A percentile compares a stretch with the other conserved stretches of the same genome.
Evolutionary conservation across 2,329 filamentous ascomycete genomes (phyloP).

Genomic region (Biscogniauxia sp.): DNA sequence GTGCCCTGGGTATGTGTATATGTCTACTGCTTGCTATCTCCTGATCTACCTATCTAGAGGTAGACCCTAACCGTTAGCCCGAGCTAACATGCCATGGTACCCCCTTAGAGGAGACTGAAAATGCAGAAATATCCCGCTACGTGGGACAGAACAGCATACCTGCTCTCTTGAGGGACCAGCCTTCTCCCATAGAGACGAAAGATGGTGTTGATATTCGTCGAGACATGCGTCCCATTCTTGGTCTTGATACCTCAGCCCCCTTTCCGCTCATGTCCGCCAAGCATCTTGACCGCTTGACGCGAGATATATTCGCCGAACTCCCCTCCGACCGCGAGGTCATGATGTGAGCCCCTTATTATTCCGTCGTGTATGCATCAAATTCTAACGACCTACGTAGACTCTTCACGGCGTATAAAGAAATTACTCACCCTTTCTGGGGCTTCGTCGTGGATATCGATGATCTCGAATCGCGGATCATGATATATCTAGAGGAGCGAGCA

Average conservation of each 20-base stretch:
- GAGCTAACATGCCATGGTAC: background rate
- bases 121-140: conserved; percentile 55
- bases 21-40: background rate
- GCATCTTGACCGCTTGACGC: conserved; percentile 58
- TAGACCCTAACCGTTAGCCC: conserved; percentile 3
- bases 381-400: conserved; percentile 41
- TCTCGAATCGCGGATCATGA: conserved; percentile 62
- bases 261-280: conserved; percentile 66
- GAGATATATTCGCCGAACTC: conserved; percentile 60
- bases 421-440: conserved; percentile 66
- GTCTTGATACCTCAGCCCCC: conserved; percentile 63
- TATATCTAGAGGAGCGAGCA: conserved; percentile 63
- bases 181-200: conserved; percentile 50
- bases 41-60: background rate
- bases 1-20: conserved; percentile 29
- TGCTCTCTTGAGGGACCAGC: conserved; percentile 61
- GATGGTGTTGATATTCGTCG: conserved; percentile 57
- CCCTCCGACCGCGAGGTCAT: conserved; percentile 65
- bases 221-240: conserved; percentile 65
- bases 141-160: conserved; percentile 67
- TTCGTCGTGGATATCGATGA: conserved; percentile 66
- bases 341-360: conserved; percentile 49
- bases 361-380: background rate
- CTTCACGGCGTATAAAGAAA: conserved; percentile 65
- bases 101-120: conserved; percentile 49